phyloP scores from a whole-genome alignment of 768 basidiomycete genomes.

The Amanita exitialis region DNA sequence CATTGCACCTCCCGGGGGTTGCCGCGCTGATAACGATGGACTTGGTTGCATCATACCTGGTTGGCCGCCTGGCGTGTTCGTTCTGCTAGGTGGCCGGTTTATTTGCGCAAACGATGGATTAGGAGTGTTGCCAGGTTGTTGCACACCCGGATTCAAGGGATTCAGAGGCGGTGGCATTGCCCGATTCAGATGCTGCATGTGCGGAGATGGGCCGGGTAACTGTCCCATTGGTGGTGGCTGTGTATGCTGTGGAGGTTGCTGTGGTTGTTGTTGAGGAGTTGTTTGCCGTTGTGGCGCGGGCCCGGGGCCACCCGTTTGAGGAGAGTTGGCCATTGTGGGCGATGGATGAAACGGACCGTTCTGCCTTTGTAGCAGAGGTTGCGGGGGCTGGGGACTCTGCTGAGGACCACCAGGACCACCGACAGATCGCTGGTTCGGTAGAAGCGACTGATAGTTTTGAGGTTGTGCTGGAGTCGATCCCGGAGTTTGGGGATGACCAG shows the following conservation, averaged over 20 bases:
- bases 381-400: constrained; percentile 14
- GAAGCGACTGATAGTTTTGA: constrained; percentile 12
- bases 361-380: constrained; percentile 25
- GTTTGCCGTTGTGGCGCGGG: constrained; percentile 8
- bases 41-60: constrained; percentile 5
- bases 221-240: constrained; percentile 14
- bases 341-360: constrained; percentile 43
- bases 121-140: constrained; percentile 4
- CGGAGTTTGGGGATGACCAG: constrained; percentile 15
- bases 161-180: constrained; percentile 5
- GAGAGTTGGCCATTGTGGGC: constrained; percentile 54
- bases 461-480: constrained; percentile 19
- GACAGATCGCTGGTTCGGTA: constrained; percentile 1
- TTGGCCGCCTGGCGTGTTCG: constrained; percentile 6
- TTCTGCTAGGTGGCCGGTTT: constrained; percentile 5
- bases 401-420: constrained; percentile 11
- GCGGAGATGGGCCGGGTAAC: constrained; percentile 1
- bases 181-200: constrained; percentile 3
- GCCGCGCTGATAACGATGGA: constrained; percentile 5
- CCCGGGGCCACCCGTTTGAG: constrained; percentile 29
- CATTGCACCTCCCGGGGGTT: constrained; percentile 3
- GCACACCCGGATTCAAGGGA: not conserved
- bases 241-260: constrained; percentile 16
- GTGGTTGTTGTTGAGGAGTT: constrained; percentile 22
- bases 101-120: constrained; percentile 2